These are phyloP conservation scores for Aureobasidium subglaciale DNA, from an alignment of 2,329 filamentous ascomycete species.

Conservation along the genomic window DNA sequence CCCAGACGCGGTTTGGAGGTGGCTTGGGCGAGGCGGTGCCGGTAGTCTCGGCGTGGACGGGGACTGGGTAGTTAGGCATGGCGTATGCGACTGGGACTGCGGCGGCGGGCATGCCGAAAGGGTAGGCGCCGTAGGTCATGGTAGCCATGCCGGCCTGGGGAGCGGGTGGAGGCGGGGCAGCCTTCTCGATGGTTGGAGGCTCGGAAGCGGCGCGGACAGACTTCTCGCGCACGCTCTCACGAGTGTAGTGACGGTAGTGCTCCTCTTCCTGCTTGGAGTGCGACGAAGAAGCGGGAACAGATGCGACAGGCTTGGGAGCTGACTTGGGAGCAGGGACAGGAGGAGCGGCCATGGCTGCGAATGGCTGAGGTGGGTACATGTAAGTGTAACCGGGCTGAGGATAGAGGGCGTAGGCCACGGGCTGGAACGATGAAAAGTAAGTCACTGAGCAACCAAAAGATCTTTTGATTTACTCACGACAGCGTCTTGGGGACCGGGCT, in stretches of 20 bases:
- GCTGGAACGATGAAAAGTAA: constrained; percentile 3
- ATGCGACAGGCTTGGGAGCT: background rate
- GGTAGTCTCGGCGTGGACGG: constrained; percentile 14
- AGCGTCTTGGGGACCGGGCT: constrained; percentile 12
- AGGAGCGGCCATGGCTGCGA: background rate
- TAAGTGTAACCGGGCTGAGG: constrained; percentile 9
- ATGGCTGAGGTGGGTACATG: background rate
- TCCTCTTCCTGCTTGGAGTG: background rate
- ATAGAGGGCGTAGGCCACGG: constrained; percentile 8
- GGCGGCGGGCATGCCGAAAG: background rate
- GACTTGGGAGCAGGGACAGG: too few species aligned
- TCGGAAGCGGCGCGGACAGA: background rate
- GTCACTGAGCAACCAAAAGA: background rate
- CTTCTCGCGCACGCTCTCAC: constrained; percentile 1
- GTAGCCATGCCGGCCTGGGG: background rate
- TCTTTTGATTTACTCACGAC: background rate
- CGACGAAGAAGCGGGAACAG: background rate
- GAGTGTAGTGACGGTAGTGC: background rate
- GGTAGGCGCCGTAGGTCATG: background rate
- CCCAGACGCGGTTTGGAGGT: constrained; percentile 23
- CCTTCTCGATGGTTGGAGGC: background rate
- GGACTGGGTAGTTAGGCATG: constrained; percentile 12
- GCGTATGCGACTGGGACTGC: constrained; percentile 7
- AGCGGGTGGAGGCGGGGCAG: background rate
- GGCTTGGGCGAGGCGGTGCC: constrained; percentile 4